A percentile compares a stretch with the other conserved stretches of the same genome.
Evolutionary conservation across 441 rosid species (phyloP).

Genomic region (Adansonia rubrostipa): DNA sequence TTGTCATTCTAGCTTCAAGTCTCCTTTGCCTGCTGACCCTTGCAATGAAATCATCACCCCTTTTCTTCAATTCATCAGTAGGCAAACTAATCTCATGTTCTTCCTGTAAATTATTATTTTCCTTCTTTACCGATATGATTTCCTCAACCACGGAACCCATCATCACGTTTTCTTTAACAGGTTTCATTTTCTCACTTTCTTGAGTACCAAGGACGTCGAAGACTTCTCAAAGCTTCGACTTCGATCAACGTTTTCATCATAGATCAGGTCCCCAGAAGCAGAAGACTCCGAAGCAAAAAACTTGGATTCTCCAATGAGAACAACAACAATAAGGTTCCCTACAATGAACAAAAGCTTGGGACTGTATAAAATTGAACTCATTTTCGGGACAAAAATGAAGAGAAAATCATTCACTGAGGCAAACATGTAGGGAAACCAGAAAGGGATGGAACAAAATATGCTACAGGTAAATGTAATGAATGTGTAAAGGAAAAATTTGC

Average conservation of each 20-base stretch:
- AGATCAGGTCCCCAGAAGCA: slow-evolving; percentile 24
- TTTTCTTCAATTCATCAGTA: slow-evolving; percentile 42
- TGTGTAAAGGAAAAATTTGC: slow-evolving; percentile 29
- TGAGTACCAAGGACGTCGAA: slow-evolving; percentile 13
- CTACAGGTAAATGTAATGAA: slow-evolving; percentile 30
- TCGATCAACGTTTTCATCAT: slow-evolving; percentile 31
- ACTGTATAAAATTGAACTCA: slow-evolving; percentile 22
- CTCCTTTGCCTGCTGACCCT: slow-evolving; percentile 46
- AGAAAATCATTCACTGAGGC: slow-evolving; percentile 32
- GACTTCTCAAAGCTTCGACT: slow-evolving; percentile 27
- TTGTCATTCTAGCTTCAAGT: slow-evolving; percentile 41
- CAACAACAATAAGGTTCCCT: slow-evolving; percentile 41
- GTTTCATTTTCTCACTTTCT: slow-evolving; percentile 20
- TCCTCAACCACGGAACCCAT: slow-evolving; percentile 13
- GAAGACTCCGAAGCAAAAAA: slow-evolving; percentile 36
- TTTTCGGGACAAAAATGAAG: slow-evolving; percentile 31
- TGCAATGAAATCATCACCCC: slow-evolving; percentile 55
- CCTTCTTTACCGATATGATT: slow-evolving; percentile 17
- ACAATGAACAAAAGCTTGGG: slow-evolving; percentile 44
- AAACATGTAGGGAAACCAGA: slow-evolving; percentile 33
- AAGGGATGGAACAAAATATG: slow-evolving; percentile 34
- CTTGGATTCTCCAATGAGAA: slow-evolving; percentile 45
- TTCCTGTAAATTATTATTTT: neutral
- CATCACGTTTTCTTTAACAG: neutral
- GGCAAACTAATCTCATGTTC: slow-evolving; percentile 28